Evolutionary conservation across 2,329 filamentous ascomycete genomes (phyloP).

Genomic region (Hypoxylon sp.): DNA sequence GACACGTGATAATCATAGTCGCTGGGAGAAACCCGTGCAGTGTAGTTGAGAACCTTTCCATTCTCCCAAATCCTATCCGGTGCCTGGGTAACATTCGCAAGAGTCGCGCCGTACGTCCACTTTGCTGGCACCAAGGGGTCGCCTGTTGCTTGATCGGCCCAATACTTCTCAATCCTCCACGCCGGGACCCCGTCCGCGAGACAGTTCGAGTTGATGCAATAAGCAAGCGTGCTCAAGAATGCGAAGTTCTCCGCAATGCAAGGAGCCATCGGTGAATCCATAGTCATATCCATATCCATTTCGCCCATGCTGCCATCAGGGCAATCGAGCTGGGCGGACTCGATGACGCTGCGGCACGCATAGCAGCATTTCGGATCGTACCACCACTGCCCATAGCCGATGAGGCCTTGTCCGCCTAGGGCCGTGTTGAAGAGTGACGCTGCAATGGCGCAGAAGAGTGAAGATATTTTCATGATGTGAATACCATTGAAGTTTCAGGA

Average conservation of each 20-base stretch:
- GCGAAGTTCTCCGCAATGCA: slow-evolving; percentile 16
- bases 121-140: slow-evolving; percentile 38
- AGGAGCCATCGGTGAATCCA: neutral
- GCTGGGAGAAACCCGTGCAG: slow-evolving; percentile 31
- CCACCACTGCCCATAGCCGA: slow-evolving; percentile 15
- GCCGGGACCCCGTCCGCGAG: slow-evolving; percentile 25
- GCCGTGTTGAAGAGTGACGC: neutral
- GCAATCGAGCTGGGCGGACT: slow-evolving; percentile 9
- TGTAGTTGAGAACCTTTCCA: slow-evolving; percentile 33
- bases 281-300: slow-evolving; percentile 14
- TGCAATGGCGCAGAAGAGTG: neutral
- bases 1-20: slow-evolving; percentile 29
- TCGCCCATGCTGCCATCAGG: neutral
- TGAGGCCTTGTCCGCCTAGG: neutral
- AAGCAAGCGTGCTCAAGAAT: slow-evolving; percentile 16
- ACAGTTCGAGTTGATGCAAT: slow-evolving; percentile 10
- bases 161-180: slow-evolving; percentile 45
- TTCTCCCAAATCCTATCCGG: slow-evolving; percentile 23
- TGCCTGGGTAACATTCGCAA: slow-evolving; percentile 30
- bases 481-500: neutral
- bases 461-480: neutral
- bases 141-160: slow-evolving; percentile 42
- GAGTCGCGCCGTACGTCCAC: slow-evolving; percentile 43
- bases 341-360: slow-evolving; percentile 6
- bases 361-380: slow-evolving; percentile 9